These are phyloP conservation scores for Mortierella sp. DNA, from an alignment of 371 early-diverging fungal genomes.

Conservation along the genomic window DNA sequence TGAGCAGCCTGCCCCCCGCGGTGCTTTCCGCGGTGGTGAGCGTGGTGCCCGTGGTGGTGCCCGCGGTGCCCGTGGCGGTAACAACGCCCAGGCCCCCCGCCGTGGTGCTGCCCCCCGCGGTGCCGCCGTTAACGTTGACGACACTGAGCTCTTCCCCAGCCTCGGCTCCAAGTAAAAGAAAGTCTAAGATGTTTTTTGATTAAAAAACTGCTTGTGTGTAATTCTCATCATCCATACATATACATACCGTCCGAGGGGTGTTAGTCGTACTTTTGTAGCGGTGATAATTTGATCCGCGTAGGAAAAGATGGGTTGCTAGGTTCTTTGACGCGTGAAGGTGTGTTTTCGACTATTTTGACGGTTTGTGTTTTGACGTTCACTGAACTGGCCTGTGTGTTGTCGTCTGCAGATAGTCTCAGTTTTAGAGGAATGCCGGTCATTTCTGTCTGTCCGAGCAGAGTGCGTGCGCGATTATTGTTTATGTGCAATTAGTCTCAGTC, in stretches of 20 bases:
- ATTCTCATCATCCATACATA: too few species aligned
- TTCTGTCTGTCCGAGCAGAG: too few species aligned
- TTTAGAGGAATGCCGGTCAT: too few species aligned
- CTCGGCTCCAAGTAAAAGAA: slow-evolving; percentile 73
- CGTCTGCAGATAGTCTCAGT: too few species aligned
- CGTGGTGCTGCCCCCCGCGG: slow-evolving; percentile 60
- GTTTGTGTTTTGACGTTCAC: not conserved
- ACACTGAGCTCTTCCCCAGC: slow-evolving; percentile 83
- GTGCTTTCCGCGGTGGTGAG: slow-evolving; percentile 48
- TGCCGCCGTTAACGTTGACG: slow-evolving; percentile 76
- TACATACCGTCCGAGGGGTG: too few species aligned
- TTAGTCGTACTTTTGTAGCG: too few species aligned
- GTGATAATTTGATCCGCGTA: too few species aligned
- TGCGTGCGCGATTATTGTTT: not conserved
- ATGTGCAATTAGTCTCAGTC: not conserved
- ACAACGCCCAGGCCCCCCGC: slow-evolving; percentile 33
- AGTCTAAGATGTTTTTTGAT: slow-evolving; percentile 16
- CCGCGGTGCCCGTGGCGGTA: slow-evolving; percentile 57
- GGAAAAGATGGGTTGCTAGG: too few species aligned
- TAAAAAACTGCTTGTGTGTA: slow-evolving; percentile 1
- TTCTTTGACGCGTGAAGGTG: too few species aligned
- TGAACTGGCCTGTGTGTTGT: not conserved
- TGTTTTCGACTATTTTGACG: too few species aligned
- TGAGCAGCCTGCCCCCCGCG: slow-evolving; percentile 56
- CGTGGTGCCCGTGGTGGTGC: slow-evolving; percentile 55